A percentile compares a stretch with the other conserved stretches of the same genome.
Evolutionary conservation across 176 grass and related monocot species (phyloP).

Genomic region (Olyra latifolia): DNA sequence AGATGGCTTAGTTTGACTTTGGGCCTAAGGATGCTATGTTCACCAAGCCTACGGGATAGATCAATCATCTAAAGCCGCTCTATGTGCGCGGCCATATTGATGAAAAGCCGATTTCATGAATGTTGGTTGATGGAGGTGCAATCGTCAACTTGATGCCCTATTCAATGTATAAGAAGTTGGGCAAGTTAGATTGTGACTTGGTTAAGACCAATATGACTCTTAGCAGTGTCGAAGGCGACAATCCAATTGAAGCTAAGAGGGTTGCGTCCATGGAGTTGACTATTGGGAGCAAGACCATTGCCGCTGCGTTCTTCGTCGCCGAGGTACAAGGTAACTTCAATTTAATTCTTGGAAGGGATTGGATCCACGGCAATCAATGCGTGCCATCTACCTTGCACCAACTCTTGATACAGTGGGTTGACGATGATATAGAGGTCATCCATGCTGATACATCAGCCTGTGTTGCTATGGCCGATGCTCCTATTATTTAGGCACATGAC

Average conservation of each 20-base stretch:
- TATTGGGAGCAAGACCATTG: not conserved
- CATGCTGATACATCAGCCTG: not conserved
- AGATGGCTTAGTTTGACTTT: not conserved
- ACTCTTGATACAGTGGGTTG: not conserved
- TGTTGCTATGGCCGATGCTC: not conserved
- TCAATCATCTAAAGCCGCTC: not conserved
- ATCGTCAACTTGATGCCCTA: not conserved
- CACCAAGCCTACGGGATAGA: not conserved
- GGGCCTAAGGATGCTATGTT: not conserved
- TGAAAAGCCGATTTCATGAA: not conserved
- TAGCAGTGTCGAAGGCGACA: not conserved
- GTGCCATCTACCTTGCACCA: not conserved
- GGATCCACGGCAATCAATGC: not conserved
- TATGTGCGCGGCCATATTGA: not conserved
- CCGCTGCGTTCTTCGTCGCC: not conserved
- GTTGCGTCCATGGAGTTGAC: too few relatives aligned
- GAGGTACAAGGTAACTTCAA: not conserved
- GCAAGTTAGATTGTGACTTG: not conserved
- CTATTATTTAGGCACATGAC: not conserved
- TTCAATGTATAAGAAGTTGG: not conserved
- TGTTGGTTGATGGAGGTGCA: not conserved
- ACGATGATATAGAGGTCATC: not conserved
- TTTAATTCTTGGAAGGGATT: not conserved
- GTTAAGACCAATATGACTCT: not conserved
- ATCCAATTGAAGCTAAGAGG: too few relatives aligned